Evolutionary conservation across 192 early-diverging fungal species (phyloP).

Genomic region (Coemansia interrupta): DNA sequence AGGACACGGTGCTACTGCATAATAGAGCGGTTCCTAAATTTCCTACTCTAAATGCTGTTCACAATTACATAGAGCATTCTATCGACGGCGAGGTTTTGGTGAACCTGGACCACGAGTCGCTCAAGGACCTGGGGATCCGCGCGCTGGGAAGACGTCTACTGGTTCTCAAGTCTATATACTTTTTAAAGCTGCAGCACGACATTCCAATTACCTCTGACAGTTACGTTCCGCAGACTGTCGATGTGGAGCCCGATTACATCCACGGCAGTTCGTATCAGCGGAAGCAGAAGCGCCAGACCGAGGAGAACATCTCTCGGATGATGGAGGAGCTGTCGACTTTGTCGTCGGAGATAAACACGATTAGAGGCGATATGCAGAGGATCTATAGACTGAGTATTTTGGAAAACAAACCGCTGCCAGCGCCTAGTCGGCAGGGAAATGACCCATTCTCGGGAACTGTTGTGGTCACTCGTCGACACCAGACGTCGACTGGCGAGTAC

Average conservation of each 20-base stretch:
- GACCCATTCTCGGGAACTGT: slow-evolving; percentile 38
- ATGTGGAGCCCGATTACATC: slow-evolving; percentile 48
- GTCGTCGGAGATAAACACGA: slow-evolving; percentile 36
- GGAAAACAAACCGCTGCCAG: slow-evolving; percentile 51
- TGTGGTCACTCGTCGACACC: slow-evolving; percentile 27
- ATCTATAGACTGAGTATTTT: slow-evolving; percentile 46
- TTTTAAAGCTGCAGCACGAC: slow-evolving; percentile 72
- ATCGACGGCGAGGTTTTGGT: slow-evolving; percentile 87
- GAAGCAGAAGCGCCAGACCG: slow-evolving; percentile 43
- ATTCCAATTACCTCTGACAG: slow-evolving; percentile 79
- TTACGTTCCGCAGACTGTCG: slow-evolving; percentile 72
- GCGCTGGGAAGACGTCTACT: slow-evolving; percentile 83
- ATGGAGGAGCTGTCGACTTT: slow-evolving; percentile 45
- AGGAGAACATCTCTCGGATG: slow-evolving; percentile 38
- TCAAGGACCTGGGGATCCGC: slow-evolving; percentile 81
- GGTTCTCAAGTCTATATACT: slow-evolving; percentile 88
- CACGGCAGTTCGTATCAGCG: slow-evolving; percentile 46
- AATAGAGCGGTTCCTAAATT: neutral
- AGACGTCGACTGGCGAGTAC: slow-evolving; percentile 13
- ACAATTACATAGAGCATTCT: slow-evolving; percentile 63
- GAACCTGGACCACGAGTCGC: slow-evolving; percentile 84
- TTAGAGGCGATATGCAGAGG: slow-evolving; percentile 48
- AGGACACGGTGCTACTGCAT: neutral
- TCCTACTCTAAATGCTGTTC: neutral
- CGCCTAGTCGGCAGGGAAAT: slow-evolving; percentile 19